Percentiles rank a stretch among this genome's conserved stretches.
These are phyloP conservation scores for Suhomyces coccinellae DNA, from an alignment of 1,139 yeast genomes.

Conservation along the genomic window DNA sequence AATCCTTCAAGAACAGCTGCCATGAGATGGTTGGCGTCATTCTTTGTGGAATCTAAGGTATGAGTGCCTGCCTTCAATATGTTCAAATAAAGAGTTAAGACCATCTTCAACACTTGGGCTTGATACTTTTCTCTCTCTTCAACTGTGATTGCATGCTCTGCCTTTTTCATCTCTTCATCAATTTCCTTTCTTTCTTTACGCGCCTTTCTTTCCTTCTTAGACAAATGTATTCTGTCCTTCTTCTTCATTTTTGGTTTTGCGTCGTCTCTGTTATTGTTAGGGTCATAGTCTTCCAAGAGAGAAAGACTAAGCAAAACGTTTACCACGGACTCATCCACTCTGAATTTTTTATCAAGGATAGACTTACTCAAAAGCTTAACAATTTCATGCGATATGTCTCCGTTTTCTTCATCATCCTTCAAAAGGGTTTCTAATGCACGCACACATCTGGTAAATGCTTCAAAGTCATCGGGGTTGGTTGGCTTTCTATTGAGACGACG, in stretches of 20 bases:
- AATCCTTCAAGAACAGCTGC: slow-evolving; percentile 91
- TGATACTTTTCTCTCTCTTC: slow-evolving; percentile 86
- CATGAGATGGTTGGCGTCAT: slow-evolving; percentile 57
- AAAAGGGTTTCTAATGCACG: slow-evolving; percentile 65
- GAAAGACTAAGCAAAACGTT: slow-evolving; percentile 73
- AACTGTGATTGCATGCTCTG: slow-evolving; percentile 82
- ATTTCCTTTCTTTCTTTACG: slow-evolving; percentile 84
- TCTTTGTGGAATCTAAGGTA: slow-evolving; percentile 30
- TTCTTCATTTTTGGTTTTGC: slow-evolving; percentile 58
- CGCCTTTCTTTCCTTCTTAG: slow-evolving; percentile 83
- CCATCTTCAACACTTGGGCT: slow-evolving; percentile 74
- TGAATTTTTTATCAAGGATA: slow-evolving; percentile 69
- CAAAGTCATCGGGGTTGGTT: slow-evolving; percentile 44
- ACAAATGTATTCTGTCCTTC: slow-evolving; percentile 84
- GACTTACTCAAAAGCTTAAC: slow-evolving; percentile 68
- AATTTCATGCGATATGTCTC: slow-evolving; percentile 76
- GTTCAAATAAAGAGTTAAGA: slow-evolving; percentile 74
- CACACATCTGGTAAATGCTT: slow-evolving; percentile 59
- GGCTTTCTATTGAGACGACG: slow-evolving; percentile 64
- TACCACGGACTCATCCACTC: slow-evolving; percentile 81
- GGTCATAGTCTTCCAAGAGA: slow-evolving; percentile 78
- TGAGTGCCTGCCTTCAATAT: slow-evolving; percentile 56
- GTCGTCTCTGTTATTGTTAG: slow-evolving; percentile 47
- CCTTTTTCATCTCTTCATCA: slow-evolving; percentile 84
- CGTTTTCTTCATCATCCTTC: slow-evolving; percentile 70